phyloP scores from a whole-genome alignment of 1,139 yeast genomes.

The Debaryomycetaceae sp. region DNA sequence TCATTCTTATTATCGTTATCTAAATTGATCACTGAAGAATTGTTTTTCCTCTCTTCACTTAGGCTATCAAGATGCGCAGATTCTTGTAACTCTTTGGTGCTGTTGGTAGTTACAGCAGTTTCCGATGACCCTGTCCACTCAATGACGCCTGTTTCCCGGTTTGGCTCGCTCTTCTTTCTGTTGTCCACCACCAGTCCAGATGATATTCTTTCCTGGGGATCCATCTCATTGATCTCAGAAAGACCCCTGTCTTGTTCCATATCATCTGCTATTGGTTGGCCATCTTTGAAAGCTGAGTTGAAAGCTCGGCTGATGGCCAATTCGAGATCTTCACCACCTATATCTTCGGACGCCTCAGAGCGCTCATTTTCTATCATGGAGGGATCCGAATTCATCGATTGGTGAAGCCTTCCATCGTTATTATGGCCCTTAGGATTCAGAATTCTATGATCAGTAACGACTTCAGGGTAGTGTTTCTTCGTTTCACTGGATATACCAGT shows the following conservation, averaged over 20 bases:
- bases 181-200: not conserved
- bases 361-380: no score
- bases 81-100: not conserved
- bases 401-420: not conserved
- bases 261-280: no score
- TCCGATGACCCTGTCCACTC: not conserved
- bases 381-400: not conserved
- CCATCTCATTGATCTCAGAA: not conserved
- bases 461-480: not conserved
- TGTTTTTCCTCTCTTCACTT: not conserved
- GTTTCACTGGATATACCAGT: not conserved
- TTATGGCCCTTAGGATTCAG: not conserved
- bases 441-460: not conserved
- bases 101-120: not conserved
- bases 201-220: not conserved
- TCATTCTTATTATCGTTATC: constrained; percentile 10
- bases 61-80: not conserved
- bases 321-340: constrained; percentile 7
- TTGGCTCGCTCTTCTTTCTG: not conserved
- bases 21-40: not conserved
- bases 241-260: not conserved
- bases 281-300: not conserved
- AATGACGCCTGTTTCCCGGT: not conserved
- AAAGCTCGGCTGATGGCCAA: not conserved
- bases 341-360: not conserved